Conservation (phyloP, 202 grass and related monocot genomes). For the Dendrocalamus latiflorus region DNA sequence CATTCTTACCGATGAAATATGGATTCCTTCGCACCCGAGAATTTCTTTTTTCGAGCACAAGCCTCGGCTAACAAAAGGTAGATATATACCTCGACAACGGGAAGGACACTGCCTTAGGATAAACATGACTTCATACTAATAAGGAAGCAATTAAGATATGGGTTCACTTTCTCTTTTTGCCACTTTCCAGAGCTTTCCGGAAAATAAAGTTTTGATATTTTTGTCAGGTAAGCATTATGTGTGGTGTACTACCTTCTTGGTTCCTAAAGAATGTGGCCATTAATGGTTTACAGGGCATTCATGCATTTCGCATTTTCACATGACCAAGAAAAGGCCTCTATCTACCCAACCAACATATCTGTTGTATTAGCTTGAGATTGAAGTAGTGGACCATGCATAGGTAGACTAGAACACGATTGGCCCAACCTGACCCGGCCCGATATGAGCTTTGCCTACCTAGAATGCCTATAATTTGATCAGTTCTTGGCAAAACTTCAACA, state of each 20-base stretch:
- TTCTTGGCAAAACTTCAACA: neutral
- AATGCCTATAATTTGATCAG: neutral
- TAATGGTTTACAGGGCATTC: neutral
- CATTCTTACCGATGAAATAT: neutral
- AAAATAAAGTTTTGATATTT: neutral
- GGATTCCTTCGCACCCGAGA: neutral
- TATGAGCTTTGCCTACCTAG: neutral
- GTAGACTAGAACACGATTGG: neutral
- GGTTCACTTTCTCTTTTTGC: neutral
- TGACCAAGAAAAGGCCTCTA: neutral
- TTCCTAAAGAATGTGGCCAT: neutral
- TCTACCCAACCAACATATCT: neutral
- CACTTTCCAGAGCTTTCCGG: neutral
- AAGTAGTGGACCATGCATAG: neutral
- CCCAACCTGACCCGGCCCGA: neutral
- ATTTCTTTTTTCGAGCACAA: neutral
- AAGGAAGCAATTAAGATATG: neutral
- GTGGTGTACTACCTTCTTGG: neutral
- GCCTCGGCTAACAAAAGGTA: neutral
- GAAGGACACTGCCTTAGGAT: neutral
- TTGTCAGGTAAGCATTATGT: neutral
- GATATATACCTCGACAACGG: neutral
- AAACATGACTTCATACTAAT: neutral
- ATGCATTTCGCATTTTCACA: neutral
- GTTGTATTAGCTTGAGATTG: neutral